phyloP scores from a whole-genome alignment of 2,329 filamentous ascomycete species.

The Endocalyx cinctus region DNA sequence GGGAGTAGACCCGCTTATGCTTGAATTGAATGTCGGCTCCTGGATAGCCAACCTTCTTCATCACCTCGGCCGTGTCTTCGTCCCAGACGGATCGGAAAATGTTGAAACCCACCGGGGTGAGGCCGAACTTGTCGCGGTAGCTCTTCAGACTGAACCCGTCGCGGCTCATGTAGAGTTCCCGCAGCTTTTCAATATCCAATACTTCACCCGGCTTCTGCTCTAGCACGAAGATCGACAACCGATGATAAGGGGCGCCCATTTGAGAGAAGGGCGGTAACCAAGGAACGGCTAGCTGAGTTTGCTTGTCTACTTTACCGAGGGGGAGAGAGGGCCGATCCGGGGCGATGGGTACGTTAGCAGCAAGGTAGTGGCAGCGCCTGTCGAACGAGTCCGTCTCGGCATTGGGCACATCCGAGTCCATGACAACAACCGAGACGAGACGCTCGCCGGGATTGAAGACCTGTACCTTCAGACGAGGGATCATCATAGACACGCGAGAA shows the following conservation, averaged over 20 bases:
- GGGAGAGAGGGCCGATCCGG: constrained; percentile 56
- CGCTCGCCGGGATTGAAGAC: constrained; percentile 78
- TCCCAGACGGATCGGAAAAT: constrained; percentile 91
- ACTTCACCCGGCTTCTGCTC: constrained; percentile 64
- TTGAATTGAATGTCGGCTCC: constrained; percentile 83
- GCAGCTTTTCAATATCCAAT: constrained; percentile 55
- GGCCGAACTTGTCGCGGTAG: constrained; percentile 64
- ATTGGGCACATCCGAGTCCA: constrained; percentile 88
- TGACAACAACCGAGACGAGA: constrained; percentile 76
- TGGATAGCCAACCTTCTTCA: constrained; percentile 70
- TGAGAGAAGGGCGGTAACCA: constrained; percentile 86
- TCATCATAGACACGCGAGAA: constrained; percentile 65
- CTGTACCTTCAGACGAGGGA: constrained; percentile 76
- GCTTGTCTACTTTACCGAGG: constrained; percentile 55
- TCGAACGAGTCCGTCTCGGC: constrained; percentile 69
- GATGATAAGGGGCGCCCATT: constrained; percentile 88
- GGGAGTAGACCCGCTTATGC: constrained; percentile 67
- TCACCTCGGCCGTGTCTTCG: constrained; percentile 78
- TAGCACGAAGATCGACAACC: constrained; percentile 76
- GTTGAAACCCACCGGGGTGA: constrained; percentile 74
- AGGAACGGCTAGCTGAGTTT: constrained; percentile 65
- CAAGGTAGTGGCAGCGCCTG: constrained; percentile 83
- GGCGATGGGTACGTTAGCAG: constrained; percentile 55
- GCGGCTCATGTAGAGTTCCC: constrained; percentile 47
- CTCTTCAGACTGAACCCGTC: constrained; percentile 72